Percentiles rank a stretch among this genome's conserved stretches.
Conservation (phyloP, 2,329 filamentous ascomycete genomes). For the Chaetomium globosum region DNA sequence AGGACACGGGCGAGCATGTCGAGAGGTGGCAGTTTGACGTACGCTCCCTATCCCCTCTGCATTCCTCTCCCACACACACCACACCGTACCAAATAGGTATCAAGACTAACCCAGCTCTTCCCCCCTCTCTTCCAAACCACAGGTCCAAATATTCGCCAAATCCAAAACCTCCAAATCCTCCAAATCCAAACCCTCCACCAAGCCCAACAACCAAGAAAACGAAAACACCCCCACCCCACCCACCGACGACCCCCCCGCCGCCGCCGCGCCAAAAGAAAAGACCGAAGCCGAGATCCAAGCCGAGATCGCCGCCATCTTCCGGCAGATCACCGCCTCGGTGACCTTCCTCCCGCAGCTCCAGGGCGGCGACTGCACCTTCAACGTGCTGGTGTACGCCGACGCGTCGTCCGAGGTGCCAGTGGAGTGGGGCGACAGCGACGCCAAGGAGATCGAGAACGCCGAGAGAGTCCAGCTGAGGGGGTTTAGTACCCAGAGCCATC, state of each 20-base stretch:
- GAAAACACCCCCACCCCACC: slow-evolving; percentile 58
- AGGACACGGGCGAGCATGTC: slow-evolving; percentile 93
- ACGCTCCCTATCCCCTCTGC: slow-evolving; percentile 33
- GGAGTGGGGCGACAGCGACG: slow-evolving; percentile 98
- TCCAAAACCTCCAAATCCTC: slow-evolving; percentile 42
- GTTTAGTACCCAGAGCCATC: slow-evolving; percentile 93
- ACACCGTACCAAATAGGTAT: too few species aligned
- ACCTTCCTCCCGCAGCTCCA: slow-evolving; percentile 91
- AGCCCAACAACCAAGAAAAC: slow-evolving; percentile 68
- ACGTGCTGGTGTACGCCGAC: slow-evolving; percentile 96
- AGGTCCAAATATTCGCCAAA: slow-evolving; percentile 47
- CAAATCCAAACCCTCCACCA: slow-evolving; percentile 54
- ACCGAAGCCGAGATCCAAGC: slow-evolving; percentile 91
- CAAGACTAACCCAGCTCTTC: background rate
- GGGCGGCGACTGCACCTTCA: slow-evolving; percentile 93
- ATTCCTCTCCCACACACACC: background rate
- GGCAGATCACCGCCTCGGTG: slow-evolving; percentile 96
- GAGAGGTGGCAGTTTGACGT: slow-evolving; percentile 99
- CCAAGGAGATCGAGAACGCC: slow-evolving; percentile 91
- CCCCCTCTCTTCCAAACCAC: background rate
- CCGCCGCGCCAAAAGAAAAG: slow-evolving; percentile 62
- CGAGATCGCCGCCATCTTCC: slow-evolving; percentile 95
- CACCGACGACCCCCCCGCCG: background rate
- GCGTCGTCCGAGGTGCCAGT: slow-evolving; percentile 95
- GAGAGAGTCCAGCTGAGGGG: slow-evolving; percentile 94